These are phyloP conservation scores for Gossypium thurberi DNA, from an alignment of 345 rosid species.

Conservation along the genomic window DNA sequence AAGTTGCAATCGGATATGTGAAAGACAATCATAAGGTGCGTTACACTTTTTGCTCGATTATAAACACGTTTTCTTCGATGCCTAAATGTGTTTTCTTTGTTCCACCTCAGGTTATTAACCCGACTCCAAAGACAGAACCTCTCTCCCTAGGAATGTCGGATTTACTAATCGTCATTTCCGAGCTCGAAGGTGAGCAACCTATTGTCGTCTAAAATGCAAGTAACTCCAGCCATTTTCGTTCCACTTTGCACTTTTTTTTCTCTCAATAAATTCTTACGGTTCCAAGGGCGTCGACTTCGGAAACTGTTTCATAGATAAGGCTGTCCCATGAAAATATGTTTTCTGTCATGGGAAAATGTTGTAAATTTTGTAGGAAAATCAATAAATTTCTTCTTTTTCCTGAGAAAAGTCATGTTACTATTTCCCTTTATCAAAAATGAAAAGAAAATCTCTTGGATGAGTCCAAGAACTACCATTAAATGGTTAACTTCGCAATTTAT, in stretches of 20 bases:
- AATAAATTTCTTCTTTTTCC: not conserved
- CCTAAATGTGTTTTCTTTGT: not conserved
- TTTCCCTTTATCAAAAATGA: not conserved
- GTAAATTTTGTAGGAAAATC: not conserved
- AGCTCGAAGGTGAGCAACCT: conserved; percentile 84
- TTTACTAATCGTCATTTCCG: conserved; percentile 79
- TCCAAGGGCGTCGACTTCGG: not conserved
- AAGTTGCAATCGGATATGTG: conserved; percentile 86
- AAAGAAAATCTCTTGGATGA: not conserved
- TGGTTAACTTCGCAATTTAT: not conserved
- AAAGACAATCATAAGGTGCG: conserved; percentile 63
- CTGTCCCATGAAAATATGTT: not conserved
- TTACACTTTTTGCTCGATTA: not conserved
- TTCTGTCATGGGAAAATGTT: conserved; percentile 2
- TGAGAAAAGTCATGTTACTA: not conserved
- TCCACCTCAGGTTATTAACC: conserved; percentile 71
- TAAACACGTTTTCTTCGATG: not conserved
- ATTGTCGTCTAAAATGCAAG: conserved; percentile 15
- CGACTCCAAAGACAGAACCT: conserved; percentile 55
- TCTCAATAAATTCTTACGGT: not conserved
- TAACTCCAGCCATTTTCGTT: not conserved
- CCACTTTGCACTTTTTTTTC: not conserved
- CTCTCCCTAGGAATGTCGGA: conserved; percentile 50
- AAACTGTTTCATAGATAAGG: not conserved
- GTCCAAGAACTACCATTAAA: not conserved